Base-by-base conservation (phyloP, 306 rosid species). In the Vigna angularis region DNA sequence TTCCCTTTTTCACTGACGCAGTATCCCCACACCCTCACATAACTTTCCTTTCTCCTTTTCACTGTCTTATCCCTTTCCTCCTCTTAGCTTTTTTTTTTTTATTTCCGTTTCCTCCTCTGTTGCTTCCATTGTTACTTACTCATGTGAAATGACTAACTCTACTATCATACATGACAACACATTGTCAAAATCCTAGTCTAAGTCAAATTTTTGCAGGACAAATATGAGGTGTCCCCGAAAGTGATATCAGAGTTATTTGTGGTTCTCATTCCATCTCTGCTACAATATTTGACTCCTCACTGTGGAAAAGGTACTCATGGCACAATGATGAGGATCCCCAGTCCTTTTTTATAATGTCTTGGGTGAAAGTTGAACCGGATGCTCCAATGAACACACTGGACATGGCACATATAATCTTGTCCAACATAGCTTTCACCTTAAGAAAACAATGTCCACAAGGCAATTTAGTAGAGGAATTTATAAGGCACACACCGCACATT, bases 391-490 rank as follows among this genome's bases (percentile, higher is more conserved):
- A 93, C 18, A 88, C 93, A 26, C 82, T 87, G 6, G 97, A 83
- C 96, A 93, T 76, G 52, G 93, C 97, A 69, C 91, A 87, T 73
- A 93, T 89, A 14, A 94, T 90, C 87, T 90, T 93, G 84, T 93
- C 96, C 83, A 93, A 66, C 97, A 93, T 90, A 26, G 97, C 96
- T 88, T 93, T 96, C 59, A 90, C 97, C 97, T 92, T 75, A 79
- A 81, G 42, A 5, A 30, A 63, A 56, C 20, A 16, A 57, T 28
- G 47, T 58, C 22, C 48, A 75, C 2, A 28, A 72, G 10, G 64
- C 79, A 55, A 1, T 47, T 77, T 18, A 79, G 73, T 49, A 72
- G 12, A 63, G 15, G 50, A 68, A 53, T 78, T 49, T 42, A 45
- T 49, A 45, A 11, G 50, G 15, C 50, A 0, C 50, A 10, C 50